Base-by-base conservation (phyloP, 2,329 filamentous ascomycete species). In the Neofusicoccum laricinum region DNA sequence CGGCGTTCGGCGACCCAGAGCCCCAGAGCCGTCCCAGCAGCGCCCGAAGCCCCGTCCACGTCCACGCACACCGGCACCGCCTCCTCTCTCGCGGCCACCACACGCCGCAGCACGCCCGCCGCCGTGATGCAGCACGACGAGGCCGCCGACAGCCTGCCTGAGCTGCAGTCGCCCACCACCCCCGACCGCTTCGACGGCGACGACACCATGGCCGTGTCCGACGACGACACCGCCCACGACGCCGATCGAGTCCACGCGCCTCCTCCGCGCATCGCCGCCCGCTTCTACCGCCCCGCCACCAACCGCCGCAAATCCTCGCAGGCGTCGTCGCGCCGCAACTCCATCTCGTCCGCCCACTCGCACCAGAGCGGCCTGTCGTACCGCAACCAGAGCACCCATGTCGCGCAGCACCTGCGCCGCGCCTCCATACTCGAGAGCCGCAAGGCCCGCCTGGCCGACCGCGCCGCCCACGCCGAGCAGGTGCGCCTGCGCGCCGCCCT, bases 391-490 rank as follows among this genome's bases (percentile, higher is more conserved):
- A 92, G 88, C 81, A 91, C 90, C 74, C 85, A 91, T 76, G 82
- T 93, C 63, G 90, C 90, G 64, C 90, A 93, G 73, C 90, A 93
- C 73, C 82, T 93, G 64, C 90, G 91, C 48, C 88, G 91, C 61
- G 88, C 90, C 55, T 92, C 90, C 15, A 93, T 94, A 65, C 85
- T 94, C 67, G 91, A 93, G 75, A 89, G 90, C 69, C 88, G 91
- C 66, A 92, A 91, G 73, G 90, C 91, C 14, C 86, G 91, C 19
- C 83, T 95, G 17, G 91, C 91, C 63, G 91, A 93, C 75, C 84
- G 91, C 64, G 91, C 91, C 32, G 90, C 90, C 7, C 91, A 95
- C 76, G 91, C 90, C 21, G 91, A 95, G 76, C 92, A 93, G 74
- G 91, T 95, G 15, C 88, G 91, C 59, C 78, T 92, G 66, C 85